Evolutionary conservation across 495 filamentous ascomycete genomes (phyloP).

Genomic region (Penicillium arizonense): DNA sequence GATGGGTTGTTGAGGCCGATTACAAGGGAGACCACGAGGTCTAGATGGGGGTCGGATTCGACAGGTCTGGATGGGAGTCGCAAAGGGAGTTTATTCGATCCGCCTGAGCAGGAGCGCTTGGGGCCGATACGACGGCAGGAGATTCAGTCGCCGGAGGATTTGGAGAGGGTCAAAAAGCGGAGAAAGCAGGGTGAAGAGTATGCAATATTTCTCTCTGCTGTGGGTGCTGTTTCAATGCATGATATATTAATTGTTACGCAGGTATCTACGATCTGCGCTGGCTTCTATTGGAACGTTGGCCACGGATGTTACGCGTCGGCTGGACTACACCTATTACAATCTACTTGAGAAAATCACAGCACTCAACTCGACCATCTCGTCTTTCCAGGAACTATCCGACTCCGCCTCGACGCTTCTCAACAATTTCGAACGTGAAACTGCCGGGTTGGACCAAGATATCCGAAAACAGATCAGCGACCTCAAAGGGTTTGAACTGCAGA

Average conservation of each 20-base stretch:
- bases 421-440: conserved; percentile 61
- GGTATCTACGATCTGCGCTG: conserved; percentile 38
- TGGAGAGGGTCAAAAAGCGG: conserved; percentile 37
- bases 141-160: conserved; percentile 41
- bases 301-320: conserved; percentile 61
- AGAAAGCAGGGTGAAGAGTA: conserved; percentile 50
- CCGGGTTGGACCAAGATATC: conserved; percentile 60
- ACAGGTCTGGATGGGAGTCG: conserved; percentile 23
- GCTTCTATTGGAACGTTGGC: conserved; percentile 39
- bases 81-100: conserved; percentile 33
- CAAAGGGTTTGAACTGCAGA: conserved; percentile 67
- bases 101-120: conserved; percentile 29
- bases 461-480: conserved; percentile 63
- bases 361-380: conserved; percentile 64
- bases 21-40: conserved; percentile 31
- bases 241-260: conserved; percentile 11
- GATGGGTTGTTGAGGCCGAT: conserved; percentile 33
- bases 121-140: conserved; percentile 31
- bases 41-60: conserved; percentile 36
- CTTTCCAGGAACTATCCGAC: conserved; percentile 67
- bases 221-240: neutral
- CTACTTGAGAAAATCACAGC: conserved; percentile 73
- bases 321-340: conserved; percentile 87
- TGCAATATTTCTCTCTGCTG: conserved; percentile 7
- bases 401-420: conserved; percentile 59